Base-by-base conservation (phyloP, 805 yeast genomes). In the Nakazawaea populi region DNA sequence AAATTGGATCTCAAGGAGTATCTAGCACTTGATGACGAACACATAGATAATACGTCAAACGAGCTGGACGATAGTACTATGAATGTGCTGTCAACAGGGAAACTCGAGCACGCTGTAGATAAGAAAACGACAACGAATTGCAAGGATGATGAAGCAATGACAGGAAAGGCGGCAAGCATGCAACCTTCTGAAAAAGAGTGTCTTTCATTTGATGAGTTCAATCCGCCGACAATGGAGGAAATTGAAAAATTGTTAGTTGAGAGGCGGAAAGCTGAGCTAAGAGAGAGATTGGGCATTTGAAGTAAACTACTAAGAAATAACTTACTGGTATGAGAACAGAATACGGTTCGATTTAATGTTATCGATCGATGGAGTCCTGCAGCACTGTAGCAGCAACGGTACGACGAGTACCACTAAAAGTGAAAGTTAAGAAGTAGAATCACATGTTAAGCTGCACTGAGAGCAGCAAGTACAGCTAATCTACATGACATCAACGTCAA, bases 161-260 rank as follows among this genome's bases (percentile, higher is more conserved):
- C 35, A 32, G 35, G 11, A 32, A 32, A 32, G 35, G 8, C 35
- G 8, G 35, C 60, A 3, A 47, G 31, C 9, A 32, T 43, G 4
- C 55, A 58, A 6, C 48, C 60, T 5, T 41, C 44, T 6, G 50
- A 29, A 14, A 47, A 45, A 11, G 49, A 46, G 1, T 44, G 44
- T 5, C 51, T 55, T n/a, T 54, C 46, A 31, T 57, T 62, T 18
- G 58, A 58, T 34, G 67, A 65, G 34, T 56, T 63, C 37, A 61
- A 59, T 44, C 54, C 48, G 4, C 77, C 80, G 0, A 55, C 69
- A 0, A 57, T 64, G 9, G 62, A 64, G 39, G 75, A 77, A 2
- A 72, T 81, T 46, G 76, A 75, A 45, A 47, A 56, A 12, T 71
- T 77, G 70, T 55, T 82, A 14, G 77, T 82, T 24, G 70, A 73